Evolutionary conservation across 192 early-diverging fungal genomes (phyloP).

Genomic region (Coemansia sp.): DNA sequence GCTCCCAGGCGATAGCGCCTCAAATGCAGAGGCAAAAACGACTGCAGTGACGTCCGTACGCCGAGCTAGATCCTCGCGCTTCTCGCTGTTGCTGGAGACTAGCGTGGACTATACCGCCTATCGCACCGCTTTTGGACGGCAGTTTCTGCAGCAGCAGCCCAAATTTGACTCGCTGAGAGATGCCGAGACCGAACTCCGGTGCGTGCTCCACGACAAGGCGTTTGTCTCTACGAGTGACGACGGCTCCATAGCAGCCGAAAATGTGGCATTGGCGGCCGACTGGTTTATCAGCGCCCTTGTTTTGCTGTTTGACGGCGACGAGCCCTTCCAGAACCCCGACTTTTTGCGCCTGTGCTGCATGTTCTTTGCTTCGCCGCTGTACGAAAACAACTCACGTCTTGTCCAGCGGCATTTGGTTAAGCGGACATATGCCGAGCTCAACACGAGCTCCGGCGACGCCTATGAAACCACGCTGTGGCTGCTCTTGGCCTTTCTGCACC

Average conservation of each 20-base stretch:
- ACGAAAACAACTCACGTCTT: slow-evolving; percentile 49
- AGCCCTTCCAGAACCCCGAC: slow-evolving; percentile 49
- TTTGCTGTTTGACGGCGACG: slow-evolving; percentile 39
- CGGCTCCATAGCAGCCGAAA: slow-evolving; percentile 30
- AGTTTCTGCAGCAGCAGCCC: slow-evolving; percentile 40
- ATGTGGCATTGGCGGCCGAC: slow-evolving; percentile 47
- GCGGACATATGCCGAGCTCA: slow-evolving; percentile 46
- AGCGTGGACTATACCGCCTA: slow-evolving; percentile 49
- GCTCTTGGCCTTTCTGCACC: slow-evolving; percentile 41
- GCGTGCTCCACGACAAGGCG: slow-evolving; percentile 40
- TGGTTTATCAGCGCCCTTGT: slow-evolving; percentile 45
- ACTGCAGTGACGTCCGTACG: neutral
- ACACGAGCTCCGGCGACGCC: slow-evolving; percentile 3
- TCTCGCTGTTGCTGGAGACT: slow-evolving; percentile 38
- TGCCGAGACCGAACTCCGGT: slow-evolving; percentile 38
- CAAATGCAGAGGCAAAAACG: neutral
- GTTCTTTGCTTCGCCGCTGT: slow-evolving; percentile 51
- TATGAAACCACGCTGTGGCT: slow-evolving; percentile 39
- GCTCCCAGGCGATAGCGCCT: neutral
- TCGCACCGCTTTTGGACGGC: slow-evolving; percentile 20
- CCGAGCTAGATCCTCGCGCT: slow-evolving; percentile 37
- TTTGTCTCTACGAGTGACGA: slow-evolving; percentile 13
- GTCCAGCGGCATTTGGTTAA: slow-evolving; percentile 50
- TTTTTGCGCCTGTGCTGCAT: slow-evolving; percentile 48
- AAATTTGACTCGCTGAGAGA: slow-evolving; percentile 39